Conservation (phyloP, 257 asterid genomes). For the Przewalskia tangutica region DNA sequence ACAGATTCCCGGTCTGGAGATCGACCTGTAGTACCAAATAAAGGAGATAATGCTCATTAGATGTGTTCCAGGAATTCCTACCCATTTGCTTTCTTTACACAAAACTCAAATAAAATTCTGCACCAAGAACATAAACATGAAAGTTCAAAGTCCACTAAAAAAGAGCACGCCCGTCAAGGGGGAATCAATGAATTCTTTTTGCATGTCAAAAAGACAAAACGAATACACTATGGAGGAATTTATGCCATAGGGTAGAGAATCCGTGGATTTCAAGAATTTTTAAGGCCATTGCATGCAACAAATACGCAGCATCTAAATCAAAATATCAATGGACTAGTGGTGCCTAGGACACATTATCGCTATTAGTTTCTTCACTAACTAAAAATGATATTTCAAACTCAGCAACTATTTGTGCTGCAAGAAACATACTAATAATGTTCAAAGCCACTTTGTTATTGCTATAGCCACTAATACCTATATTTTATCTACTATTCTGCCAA, state of each 20-base stretch:
- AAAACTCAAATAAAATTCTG: not conserved
- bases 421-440: not conserved
- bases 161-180: not conserved
- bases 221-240: not conserved
- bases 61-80: not conserved
- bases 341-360: not conserved
- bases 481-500: not conserved
- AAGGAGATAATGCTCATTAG: not conserved
- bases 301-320: not conserved
- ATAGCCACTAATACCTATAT: not conserved
- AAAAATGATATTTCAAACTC: not conserved
- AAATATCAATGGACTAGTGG: not conserved
- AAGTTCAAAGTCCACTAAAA: not conserved
- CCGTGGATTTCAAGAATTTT: not conserved
- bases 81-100: too few relatives aligned
- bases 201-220: not conserved
- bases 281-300: not conserved
- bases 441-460: not conserved
- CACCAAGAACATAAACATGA: not conserved
- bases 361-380: not conserved
- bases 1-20: slow-evolving; percentile 70
- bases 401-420: not conserved
- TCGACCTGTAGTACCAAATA: slow-evolving; percentile 31
- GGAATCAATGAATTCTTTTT: not conserved
- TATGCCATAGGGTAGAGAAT: not conserved